Percentiles rank a stretch among this genome's conserved stretches.
Evolutionary conservation across 208 protist species (phyloP).

Genomic region (Trypanosoma mega): DNA sequence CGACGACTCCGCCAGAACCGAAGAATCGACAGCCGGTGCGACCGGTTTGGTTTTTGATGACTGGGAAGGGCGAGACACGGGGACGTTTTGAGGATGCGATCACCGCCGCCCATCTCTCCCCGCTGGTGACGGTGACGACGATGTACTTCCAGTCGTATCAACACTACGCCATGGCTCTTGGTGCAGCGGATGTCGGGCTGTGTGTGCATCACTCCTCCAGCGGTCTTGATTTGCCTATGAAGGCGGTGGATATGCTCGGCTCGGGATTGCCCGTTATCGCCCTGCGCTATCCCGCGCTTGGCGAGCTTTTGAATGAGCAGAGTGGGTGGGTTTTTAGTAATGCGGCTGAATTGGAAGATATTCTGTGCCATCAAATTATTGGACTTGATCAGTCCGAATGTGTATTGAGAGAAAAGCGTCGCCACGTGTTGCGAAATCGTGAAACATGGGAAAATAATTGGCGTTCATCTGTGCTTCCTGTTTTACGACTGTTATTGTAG

Average conservation of each 20-base stretch:
- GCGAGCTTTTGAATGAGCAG: constrained; percentile 85
- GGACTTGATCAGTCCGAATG: not conserved
- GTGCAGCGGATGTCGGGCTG: constrained; percentile 92
- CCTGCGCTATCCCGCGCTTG: constrained; percentile 77
- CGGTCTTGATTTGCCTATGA: constrained; percentile 98
- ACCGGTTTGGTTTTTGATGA: constrained; percentile 77
- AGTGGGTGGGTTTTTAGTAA: constrained; percentile 65
- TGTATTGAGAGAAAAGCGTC: constrained; percentile 11
- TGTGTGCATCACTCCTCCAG: constrained; percentile 94
- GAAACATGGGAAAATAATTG: constrained; percentile 73
- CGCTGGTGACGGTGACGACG: constrained; percentile 79
- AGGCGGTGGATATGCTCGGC: constrained; percentile 97
- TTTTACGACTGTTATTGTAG: constrained; percentile 27
- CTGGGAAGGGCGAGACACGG: constrained; percentile 64
- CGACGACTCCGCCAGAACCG: no score
- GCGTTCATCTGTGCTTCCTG: constrained; percentile 36
- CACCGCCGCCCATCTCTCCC: constrained; percentile 41
- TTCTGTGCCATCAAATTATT: constrained; percentile 34
- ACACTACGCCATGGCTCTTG: constrained; percentile 93
- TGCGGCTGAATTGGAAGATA: constrained; percentile 47
- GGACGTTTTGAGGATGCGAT: constrained; percentile 69
- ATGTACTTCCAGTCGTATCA: constrained; percentile 89
- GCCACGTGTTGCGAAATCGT: constrained; percentile 4
- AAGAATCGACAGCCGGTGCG: constrained; percentile 7
- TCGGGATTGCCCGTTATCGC: constrained; percentile 91